Evolutionary conservation across 176 grass and related monocot species (phyloP).

Genomic region (Oryza meyeriana): DNA sequence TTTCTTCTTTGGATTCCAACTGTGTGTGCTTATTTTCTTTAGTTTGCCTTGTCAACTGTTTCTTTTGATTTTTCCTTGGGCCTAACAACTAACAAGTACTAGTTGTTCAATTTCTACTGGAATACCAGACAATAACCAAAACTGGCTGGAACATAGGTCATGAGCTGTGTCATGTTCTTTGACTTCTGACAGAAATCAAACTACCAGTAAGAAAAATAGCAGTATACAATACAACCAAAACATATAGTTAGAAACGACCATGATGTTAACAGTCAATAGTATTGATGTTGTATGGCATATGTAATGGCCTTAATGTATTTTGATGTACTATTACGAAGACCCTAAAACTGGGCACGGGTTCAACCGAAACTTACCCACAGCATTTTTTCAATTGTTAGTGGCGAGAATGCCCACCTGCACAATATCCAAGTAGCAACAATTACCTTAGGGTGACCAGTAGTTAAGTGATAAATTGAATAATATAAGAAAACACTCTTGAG

Average conservation of each 20-base stretch:
- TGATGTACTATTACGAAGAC: constrained; percentile 6
- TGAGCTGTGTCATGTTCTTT: background rate
- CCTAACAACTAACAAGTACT: background rate
- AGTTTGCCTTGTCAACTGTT: background rate
- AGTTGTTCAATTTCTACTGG: background rate
- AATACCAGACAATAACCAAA: background rate
- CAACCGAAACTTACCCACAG: constrained; percentile 53
- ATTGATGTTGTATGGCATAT: background rate
- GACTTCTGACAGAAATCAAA: background rate
- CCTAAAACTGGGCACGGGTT: background rate
- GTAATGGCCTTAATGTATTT: background rate
- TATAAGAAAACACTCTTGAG: background rate
- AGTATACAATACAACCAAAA: background rate
- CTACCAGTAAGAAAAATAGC: background rate
- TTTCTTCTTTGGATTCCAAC: background rate
- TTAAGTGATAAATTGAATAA: constrained; percentile 16
- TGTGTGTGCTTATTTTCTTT: background rate
- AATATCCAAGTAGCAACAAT: constrained; percentile 19
- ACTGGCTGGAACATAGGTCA: background rate
- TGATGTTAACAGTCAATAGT: background rate
- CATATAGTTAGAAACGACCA: background rate
- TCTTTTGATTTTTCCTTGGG: background rate
- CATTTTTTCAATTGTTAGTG: constrained; percentile 81
- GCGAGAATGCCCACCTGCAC: constrained; percentile 87
- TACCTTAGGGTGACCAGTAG: background rate